Base-by-base conservation (phyloP, 495 filamentous ascomycete genomes). In the Hypoxylon lienhwacheense region DNA sequence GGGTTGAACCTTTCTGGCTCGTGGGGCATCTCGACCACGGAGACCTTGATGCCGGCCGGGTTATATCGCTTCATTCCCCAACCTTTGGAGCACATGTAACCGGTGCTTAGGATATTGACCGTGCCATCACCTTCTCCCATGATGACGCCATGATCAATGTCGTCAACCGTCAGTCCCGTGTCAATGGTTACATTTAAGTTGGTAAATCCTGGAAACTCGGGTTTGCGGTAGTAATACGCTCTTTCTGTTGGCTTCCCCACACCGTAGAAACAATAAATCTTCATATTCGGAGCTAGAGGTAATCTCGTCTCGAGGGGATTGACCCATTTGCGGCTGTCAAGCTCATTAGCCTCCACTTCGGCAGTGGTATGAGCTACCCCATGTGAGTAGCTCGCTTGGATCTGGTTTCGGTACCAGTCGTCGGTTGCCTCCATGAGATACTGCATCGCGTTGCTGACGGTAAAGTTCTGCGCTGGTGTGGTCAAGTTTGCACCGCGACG, bases 241-340 rank as follows among this genome's bases (percentile, higher is more conserved):
- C 91, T 79, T 69, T 97, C 91, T 0, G 91, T 96, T 8, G 87
- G 85, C 69, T 97, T 97, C 5, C 87, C 89, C 19, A 95, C 80
- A 26, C 89, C 93, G 67, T 98, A 97, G 75, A 98, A 97, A 71
- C 93, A 98, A 67, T 93, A 98, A 14, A 98, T 89, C 75, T 96
- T 97, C 69, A 98, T 79, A 64, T 83, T 87, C 0, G 93, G 93
- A 10, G 93, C 93, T 35, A 87, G 76, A 0, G 93, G 93, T 0
- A 98, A 77, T 5, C 95, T 83, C 1, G 90, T 86, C 63, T 97
- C 95, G 15, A 98, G 81, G 0, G 93, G 93, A 67, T 98, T 98
- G 34, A 95, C 79, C 93, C 93, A 98, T 65, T 92, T 97, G 29
- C 78, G 74, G 3, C 83, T 85, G 52, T 91, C 81, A 12, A 81